phyloP scores from a whole-genome alignment of 2,329 filamentous ascomycete species.

The Fusarium subglutinans region DNA sequence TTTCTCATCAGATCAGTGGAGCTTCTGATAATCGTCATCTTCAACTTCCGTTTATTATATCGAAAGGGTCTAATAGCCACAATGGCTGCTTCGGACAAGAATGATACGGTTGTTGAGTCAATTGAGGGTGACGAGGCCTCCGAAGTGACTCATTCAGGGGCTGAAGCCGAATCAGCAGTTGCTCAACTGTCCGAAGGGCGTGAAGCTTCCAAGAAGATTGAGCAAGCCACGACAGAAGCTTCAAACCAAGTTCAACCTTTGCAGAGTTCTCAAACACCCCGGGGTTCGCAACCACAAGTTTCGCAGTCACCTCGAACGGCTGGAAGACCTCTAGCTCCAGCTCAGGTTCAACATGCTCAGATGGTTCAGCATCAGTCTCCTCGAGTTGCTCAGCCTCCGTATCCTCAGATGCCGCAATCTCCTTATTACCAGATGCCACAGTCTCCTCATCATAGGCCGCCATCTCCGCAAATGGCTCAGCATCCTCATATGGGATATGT shows the following conservation, averaged over 20 bases:
- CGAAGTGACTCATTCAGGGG: background rate
- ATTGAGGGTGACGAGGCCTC: background rate
- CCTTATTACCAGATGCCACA: background rate
- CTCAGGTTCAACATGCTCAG: background rate
- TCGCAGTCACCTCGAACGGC: background rate
- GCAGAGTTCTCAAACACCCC: background rate
- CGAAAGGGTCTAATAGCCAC: background rate
- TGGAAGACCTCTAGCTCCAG: background rate
- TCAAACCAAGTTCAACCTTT: background rate
- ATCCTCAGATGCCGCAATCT: background rate
- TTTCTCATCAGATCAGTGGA: background rate
- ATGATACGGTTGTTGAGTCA: background rate
- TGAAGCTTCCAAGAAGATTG: background rate
- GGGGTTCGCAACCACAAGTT: background rate
- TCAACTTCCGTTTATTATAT: background rate
- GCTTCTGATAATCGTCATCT: background rate
- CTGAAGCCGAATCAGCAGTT: background rate
- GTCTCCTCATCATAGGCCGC: background rate
- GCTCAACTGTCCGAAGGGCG: background rate
- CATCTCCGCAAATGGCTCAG: background rate
- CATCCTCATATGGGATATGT: background rate
- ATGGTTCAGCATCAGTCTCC: background rate
- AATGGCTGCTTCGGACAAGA: background rate
- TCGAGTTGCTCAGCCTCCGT: background rate
- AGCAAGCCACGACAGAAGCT: background rate